Conservation (phyloP, 805 yeast genomes). For the Metschnikowia lunata region DNA sequence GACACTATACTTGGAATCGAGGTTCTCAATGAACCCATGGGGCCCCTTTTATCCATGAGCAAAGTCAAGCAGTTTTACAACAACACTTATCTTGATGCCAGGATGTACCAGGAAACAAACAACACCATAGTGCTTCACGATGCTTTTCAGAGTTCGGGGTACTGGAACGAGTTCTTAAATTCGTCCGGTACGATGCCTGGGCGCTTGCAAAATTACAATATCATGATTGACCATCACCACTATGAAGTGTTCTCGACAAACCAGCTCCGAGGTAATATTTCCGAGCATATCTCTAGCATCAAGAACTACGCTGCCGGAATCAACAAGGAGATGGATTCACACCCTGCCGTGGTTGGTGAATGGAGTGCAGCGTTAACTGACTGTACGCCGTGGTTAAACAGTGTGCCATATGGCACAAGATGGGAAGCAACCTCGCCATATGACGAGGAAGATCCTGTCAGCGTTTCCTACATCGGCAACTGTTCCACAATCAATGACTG, state of each 20-base stretch:
- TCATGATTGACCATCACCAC: constrained; percentile 39
- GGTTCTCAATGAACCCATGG: constrained; percentile 17
- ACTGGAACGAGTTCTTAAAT: constrained; percentile 48
- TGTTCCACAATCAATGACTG: constrained; percentile 44
- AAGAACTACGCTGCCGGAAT: constrained; percentile 24
- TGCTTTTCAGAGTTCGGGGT: constrained; percentile 54
- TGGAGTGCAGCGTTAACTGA: constrained; percentile 55
- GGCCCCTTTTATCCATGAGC: constrained; percentile 11
- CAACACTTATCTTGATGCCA: constrained; percentile 29
- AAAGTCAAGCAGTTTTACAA: constrained; percentile 27
- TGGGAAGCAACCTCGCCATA: constrained; percentile 15
- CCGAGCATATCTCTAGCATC: constrained; percentile 30
- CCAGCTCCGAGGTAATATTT: constrained; percentile 25
- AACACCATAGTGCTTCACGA: constrained; percentile 58
- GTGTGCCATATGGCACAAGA: constrained; percentile 11
- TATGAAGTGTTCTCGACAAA: constrained; percentile 33
- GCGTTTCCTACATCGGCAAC: constrained; percentile 29
- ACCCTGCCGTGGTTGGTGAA: constrained; percentile 81
- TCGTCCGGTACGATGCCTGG: constrained; percentile 9
- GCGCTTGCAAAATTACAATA: constrained; percentile 27
- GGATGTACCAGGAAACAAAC: constrained; percentile 26
- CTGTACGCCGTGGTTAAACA: constrained; percentile 32
- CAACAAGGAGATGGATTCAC: constrained; percentile 44
- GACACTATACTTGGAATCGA: constrained; percentile 15
- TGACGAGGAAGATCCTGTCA: constrained; percentile 8